A percentile compares a stretch with the other conserved stretches of the same genome.
Evolutionary conservation across 1,284 basidiomycete species (phyloP).

Genomic region (Moesziomyces sp.): DNA sequence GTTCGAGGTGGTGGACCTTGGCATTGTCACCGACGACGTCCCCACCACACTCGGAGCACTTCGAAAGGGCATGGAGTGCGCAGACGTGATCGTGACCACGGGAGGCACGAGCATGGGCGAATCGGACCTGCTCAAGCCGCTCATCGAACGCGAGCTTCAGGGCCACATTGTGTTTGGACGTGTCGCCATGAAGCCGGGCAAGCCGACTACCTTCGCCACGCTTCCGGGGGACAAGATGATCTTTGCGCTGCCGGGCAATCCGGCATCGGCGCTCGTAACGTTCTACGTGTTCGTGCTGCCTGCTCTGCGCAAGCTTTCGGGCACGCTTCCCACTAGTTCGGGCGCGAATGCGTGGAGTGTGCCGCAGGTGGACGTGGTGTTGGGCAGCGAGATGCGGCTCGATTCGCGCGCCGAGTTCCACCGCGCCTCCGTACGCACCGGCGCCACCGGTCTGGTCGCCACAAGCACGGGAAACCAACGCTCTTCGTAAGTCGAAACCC

Average conservation of each 20-base stretch:
- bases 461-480: conserved; percentile 69
- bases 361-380: conserved; percentile 76
- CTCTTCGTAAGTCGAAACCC: conserved; percentile 39
- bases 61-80: conserved; percentile 72
- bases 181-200: conserved; percentile 71
- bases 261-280: conserved; percentile 86
- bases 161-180: conserved; percentile 84
- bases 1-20: conserved; percentile 81
- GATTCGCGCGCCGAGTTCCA: conserved; percentile 85
- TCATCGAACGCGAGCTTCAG: conserved; percentile 80
- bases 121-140: conserved; percentile 84
- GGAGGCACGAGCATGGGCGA: conserved; percentile 92
- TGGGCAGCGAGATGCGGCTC: conserved; percentile 75
- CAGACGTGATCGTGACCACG: conserved; percentile 83
- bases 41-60: conserved; percentile 75
- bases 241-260: conserved; percentile 88
- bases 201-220: conserved; percentile 81
- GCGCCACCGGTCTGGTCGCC: conserved; percentile 72
- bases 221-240: conserved; percentile 71
- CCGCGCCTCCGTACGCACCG: conserved; percentile 75
- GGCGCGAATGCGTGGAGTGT: conserved; percentile 71
- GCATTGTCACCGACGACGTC: conserved; percentile 79
- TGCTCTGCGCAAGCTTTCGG: conserved; percentile 75
- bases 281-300: conserved; percentile 87
- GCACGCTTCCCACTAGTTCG: conserved; percentile 2